phyloP scores from a whole-genome alignment of 257 asterid species.

The Striga asiatica region DNA sequence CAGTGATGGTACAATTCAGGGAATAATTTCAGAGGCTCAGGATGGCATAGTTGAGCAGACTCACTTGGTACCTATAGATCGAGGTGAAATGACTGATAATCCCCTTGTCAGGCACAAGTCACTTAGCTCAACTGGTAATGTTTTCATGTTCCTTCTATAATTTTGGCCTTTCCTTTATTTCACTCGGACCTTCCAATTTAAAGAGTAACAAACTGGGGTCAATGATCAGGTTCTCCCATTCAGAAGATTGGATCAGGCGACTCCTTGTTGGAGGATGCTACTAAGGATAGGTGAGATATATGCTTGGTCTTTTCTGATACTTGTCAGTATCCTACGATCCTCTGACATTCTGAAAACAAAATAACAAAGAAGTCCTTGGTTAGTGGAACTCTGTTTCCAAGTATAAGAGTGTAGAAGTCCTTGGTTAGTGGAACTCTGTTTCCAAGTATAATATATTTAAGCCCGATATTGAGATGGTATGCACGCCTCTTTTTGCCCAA shows the following conservation, averaged over 20 bases:
- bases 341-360: background rate
- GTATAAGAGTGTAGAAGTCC: background rate
- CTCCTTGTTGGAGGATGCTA: slow-evolving; percentile 35
- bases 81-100: slow-evolving; percentile 32
- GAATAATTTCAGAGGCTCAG: slow-evolving; percentile 33
- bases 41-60: slow-evolving; percentile 35
- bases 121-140: slow-evolving; percentile 44
- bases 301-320: background rate
- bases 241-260: slow-evolving; percentile 38
- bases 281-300: slow-evolving; percentile 51
- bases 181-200: background rate
- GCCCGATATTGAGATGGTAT: too few species aligned
- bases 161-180: slow-evolving; percentile 13
- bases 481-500: too few species aligned
- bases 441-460: background rate
- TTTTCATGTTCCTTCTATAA: too few species aligned
- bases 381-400: background rate
- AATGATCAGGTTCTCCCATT: slow-evolving; percentile 37
- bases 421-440: background rate
- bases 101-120: slow-evolving; percentile 44
- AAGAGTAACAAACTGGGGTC: slow-evolving; percentile 8
- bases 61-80: slow-evolving; percentile 22
- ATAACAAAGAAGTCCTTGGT: background rate
- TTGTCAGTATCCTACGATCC: too few species aligned
- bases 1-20: slow-evolving; percentile 35